Base-by-base conservation (phyloP, 345 rosid genomes). In the Ceriops tagal region DNA sequence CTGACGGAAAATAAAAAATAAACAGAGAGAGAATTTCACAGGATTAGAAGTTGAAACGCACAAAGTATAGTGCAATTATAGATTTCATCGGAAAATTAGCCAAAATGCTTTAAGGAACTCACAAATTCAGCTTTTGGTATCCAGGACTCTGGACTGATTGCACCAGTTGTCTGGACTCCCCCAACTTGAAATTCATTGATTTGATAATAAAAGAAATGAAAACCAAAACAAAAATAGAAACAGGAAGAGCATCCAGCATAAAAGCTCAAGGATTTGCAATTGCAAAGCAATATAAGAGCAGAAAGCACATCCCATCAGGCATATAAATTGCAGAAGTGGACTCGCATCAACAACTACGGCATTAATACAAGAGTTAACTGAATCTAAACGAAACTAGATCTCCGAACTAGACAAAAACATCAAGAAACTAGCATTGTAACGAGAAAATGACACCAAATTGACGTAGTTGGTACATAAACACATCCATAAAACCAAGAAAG, bases 301-400 rank as follows among this genome's bases (percentile, higher is more conserved):
- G 53, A 16, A 43, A 43, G 49, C 49, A 13, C 18, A 43, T 11
- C 49, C 49, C 49, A 43, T 43, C 49, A 43, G 5, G 9, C 32
- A 3, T 30, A 20, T 21, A 53, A 66, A 66, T 66, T 31, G 28
- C 61, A 22, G 49, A 3, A 18, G 19, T 18, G 52, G 32, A 43
- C 26, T 28, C n/a, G 35, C 43, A 19, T 43, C 31, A 8, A 20
- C 11, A 62, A 31, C 39, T 20, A 52, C 56, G 11, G 53, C 53
- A 39, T 63, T 46, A 21, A 21, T 24, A n/a, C 65, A 35, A 35
- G 49, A 61, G 49, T 8, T 30, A 27, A 26, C 24, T 15, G 20
- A 46, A 56, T 46, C 32, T 5, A 24, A 39, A 24, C n/a, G 71
- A 71, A 32, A 53, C 24, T n/a, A 58, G 73, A 69, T 53, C 58